Percentiles rank a stretch among this genome's conserved stretches.
Evolutionary conservation across 176 grass and related monocot genomes (phyloP).

Genomic region (Oryza rufipogon): DNA sequence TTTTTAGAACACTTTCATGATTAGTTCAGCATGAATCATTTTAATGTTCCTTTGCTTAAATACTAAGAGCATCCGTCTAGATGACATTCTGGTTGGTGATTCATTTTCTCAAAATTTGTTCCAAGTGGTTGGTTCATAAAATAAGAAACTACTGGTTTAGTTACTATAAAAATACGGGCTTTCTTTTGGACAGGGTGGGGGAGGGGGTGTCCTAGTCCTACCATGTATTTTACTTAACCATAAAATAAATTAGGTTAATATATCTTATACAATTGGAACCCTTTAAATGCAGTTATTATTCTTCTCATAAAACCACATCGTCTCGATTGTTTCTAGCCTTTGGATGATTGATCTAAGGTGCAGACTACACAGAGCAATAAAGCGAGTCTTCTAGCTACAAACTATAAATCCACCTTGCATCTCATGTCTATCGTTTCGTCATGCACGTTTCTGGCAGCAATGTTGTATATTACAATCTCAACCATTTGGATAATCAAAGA

Average conservation of each 20-base stretch:
- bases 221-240: too few species aligned
- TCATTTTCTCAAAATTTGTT: background rate
- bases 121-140: background rate
- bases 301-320: too few species aligned
- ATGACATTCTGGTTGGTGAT: constrained; percentile 7
- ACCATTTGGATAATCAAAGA: background rate
- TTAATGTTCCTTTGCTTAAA: constrained; percentile 10
- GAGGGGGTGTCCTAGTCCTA: too few species aligned
- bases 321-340: too few species aligned
- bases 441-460: background rate
- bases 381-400: background rate
- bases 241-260: too few species aligned
- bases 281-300: too few species aligned
- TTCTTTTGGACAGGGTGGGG: too few species aligned
- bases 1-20: background rate
- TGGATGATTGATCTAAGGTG: too few species aligned
- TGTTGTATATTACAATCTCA: background rate
- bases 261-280: too few species aligned
- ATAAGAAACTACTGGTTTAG: background rate
- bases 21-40: background rate
- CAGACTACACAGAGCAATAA: background rate
- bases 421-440: background rate
- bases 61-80: background rate
- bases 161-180: background rate
- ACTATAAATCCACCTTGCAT: background rate